Percentiles rank a stretch among this genome's conserved stretches.
phyloP scores from a whole-genome alignment of 345 rosid genomes.

The Pugionium cornutum region DNA sequence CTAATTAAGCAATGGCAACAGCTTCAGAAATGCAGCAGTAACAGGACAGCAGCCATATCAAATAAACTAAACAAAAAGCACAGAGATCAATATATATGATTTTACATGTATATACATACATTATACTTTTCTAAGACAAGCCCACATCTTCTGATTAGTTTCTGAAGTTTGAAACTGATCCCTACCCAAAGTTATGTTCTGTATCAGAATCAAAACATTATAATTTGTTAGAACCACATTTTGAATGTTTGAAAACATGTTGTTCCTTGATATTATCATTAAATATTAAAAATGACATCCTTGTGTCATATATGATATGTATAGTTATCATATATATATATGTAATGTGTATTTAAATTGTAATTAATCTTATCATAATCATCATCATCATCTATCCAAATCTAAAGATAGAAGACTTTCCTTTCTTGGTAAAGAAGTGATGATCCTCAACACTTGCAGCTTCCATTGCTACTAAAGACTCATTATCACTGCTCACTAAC shows the following conservation, averaged over 20 bases:
- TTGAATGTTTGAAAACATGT: background rate
- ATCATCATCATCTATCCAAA: constrained; percentile 47
- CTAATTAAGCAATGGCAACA: constrained; percentile 36
- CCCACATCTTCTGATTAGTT: constrained; percentile 25
- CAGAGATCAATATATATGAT: constrained; percentile 5
- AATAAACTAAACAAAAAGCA: constrained; percentile 26
- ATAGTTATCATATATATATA: constrained; percentile 23
- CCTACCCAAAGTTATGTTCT: constrained; percentile 31
- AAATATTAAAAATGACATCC: constrained; percentile 11
- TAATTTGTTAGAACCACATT: background rate
- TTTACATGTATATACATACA: background rate
- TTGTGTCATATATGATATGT: constrained; percentile 11
- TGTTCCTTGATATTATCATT: constrained; percentile 26
- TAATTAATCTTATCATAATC: constrained; percentile 10
- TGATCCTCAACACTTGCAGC: constrained; percentile 35
- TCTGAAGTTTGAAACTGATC: constrained; percentile 41
- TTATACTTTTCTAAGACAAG: constrained; percentile 28
- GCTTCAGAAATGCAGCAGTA: constrained; percentile 36
- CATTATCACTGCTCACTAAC: constrained; percentile 40
- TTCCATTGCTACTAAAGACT: constrained; percentile 35
- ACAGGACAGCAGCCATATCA: constrained; percentile 39
- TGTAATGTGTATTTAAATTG: constrained; percentile 7
- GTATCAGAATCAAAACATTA: background rate
- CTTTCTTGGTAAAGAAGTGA: constrained; percentile 48
- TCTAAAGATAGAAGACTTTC: constrained; percentile 66